Conservation (phyloP, 129 eudicot species). For the Centaurea solstitialis region DNA sequence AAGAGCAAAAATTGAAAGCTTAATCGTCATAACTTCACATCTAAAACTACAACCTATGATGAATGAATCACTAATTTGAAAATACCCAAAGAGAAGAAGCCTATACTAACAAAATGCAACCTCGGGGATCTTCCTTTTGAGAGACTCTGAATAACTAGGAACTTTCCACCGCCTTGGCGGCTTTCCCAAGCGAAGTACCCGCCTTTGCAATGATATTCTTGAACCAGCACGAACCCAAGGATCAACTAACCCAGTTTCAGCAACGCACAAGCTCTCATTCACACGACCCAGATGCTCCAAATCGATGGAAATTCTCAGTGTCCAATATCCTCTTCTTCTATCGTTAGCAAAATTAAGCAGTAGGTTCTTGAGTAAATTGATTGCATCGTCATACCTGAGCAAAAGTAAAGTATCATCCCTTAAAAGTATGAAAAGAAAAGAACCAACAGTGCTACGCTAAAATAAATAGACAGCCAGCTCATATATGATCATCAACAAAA, state of each 20-base stretch:
- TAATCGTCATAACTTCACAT: neutral
- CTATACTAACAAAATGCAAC: conserved; percentile 32
- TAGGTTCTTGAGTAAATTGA: conserved; percentile 62
- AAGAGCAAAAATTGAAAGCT: neutral
- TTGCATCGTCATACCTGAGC: conserved; percentile 75
- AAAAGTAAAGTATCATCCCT: conserved; percentile 13
- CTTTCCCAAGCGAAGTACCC: conserved; percentile 81
- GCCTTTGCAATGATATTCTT: conserved; percentile 77
- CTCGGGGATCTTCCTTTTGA: conserved; percentile 84
- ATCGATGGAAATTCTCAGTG: conserved; percentile 82
- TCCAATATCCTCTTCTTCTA: conserved; percentile 98
- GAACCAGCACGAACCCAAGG: conserved; percentile 95
- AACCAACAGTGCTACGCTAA: neutral
- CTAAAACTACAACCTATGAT: conserved; percentile 1
- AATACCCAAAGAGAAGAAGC: neutral
- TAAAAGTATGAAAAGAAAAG: neutral
- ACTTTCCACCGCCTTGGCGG: conserved; percentile 96
- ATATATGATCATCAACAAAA: no score
- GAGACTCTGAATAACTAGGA: conserved; percentile 69
- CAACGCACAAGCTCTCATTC: conserved; percentile 76
- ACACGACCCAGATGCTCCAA: conserved; percentile 77
- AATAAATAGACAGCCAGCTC: neutral
- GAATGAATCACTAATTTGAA: neutral
- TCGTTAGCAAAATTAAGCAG: conserved; percentile 54
- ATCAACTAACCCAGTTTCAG: conserved; percentile 82